A percentile compares a stretch with the other conserved stretches of the same genome.
phyloP scores from a whole-genome alignment of 106 monocot genomes.

The Dendrobium huoshanense region DNA sequence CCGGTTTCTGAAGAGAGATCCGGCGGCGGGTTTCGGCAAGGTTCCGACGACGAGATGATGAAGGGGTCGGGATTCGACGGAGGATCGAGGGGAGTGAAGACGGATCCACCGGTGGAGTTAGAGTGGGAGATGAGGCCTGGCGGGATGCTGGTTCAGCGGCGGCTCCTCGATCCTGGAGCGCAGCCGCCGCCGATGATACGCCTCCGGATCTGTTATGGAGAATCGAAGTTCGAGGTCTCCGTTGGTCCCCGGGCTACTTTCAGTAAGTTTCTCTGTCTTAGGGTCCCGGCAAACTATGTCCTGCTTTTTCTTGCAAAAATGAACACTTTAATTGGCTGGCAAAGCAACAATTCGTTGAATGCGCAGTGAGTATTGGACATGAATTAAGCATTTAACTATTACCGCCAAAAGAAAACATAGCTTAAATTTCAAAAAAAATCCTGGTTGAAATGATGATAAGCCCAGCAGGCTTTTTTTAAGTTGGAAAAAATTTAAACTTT shows the following conservation, averaged over 20 bases:
- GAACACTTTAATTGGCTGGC: neutral
- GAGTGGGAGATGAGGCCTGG: slow-evolving; percentile 65
- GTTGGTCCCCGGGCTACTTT: slow-evolving; percentile 52
- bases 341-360: neutral
- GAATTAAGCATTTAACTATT: neutral
- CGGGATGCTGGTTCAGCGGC: slow-evolving; percentile 75
- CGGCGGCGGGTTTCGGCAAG: neutral
- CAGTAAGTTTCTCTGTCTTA: slow-evolving; percentile 22
- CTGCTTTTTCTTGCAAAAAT: neutral
- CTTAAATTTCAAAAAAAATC: neutral
- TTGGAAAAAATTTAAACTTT: neutral
- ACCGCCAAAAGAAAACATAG: neutral
- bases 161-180: slow-evolving; percentile 9
- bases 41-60: slow-evolving; percentile 4
- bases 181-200: slow-evolving; percentile 21
- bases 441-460: too few species aligned
- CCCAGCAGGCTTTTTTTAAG: too few species aligned
- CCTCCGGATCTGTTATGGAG: slow-evolving; percentile 42
- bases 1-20: neutral
- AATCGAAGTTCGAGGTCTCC: slow-evolving; percentile 36
- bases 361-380: too few species aligned
- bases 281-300: neutral
- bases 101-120: slow-evolving; percentile 14
- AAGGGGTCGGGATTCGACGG: slow-evolving; percentile 20
- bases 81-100: slow-evolving; percentile 21